phyloP scores from a whole-genome alignment of 345 rosid genomes.

The Aquilaria yunnanensis region DNA sequence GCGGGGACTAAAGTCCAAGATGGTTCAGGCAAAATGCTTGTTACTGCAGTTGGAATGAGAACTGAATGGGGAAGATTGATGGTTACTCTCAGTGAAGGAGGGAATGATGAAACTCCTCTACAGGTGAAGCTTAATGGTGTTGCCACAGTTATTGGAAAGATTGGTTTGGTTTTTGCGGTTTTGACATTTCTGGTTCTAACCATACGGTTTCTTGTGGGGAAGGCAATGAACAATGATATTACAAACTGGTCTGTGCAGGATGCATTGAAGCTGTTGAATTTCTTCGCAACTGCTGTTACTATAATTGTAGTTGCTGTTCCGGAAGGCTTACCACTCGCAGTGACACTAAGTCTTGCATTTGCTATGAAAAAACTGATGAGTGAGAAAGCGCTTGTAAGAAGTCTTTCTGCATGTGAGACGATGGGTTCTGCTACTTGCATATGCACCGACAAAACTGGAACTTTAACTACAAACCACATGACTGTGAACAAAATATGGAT shows the following conservation, averaged over 20 bases:
- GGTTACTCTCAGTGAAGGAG: slow-evolving; percentile 47
- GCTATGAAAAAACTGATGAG: slow-evolving; percentile 73
- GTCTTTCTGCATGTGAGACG: slow-evolving; percentile 73
- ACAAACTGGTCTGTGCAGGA: slow-evolving; percentile 35
- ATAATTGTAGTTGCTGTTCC: slow-evolving; percentile 82
- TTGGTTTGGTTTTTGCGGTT: slow-evolving; percentile 55
- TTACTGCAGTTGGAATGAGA: slow-evolving; percentile 69
- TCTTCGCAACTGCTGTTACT: slow-evolving; percentile 67
- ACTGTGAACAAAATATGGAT: slow-evolving; percentile 51
- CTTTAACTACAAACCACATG: slow-evolving; percentile 64
- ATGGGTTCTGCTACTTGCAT: slow-evolving; percentile 76
- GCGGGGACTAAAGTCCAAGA: slow-evolving; percentile 56
- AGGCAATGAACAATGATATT: slow-evolving; percentile 30
- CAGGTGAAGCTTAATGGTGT: slow-evolving; percentile 67
- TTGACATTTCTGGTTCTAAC: slow-evolving; percentile 55
- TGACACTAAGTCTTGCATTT: slow-evolving; percentile 75
- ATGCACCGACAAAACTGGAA: slow-evolving; percentile 76
- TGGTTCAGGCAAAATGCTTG: slow-evolving; percentile 63
- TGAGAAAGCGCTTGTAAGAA: slow-evolving; percentile 70
- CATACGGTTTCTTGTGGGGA: slow-evolving; percentile 38
- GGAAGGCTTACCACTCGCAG: slow-evolving; percentile 74
- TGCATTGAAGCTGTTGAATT: slow-evolving; percentile 42
- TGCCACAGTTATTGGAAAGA: slow-evolving; percentile 57
- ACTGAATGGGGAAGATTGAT: slow-evolving; percentile 74
- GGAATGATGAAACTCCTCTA: slow-evolving; percentile 57